These are phyloP conservation scores for Passiflora organensis DNA, from an alignment of 345 rosid genomes.

Conservation along the genomic window DNA sequence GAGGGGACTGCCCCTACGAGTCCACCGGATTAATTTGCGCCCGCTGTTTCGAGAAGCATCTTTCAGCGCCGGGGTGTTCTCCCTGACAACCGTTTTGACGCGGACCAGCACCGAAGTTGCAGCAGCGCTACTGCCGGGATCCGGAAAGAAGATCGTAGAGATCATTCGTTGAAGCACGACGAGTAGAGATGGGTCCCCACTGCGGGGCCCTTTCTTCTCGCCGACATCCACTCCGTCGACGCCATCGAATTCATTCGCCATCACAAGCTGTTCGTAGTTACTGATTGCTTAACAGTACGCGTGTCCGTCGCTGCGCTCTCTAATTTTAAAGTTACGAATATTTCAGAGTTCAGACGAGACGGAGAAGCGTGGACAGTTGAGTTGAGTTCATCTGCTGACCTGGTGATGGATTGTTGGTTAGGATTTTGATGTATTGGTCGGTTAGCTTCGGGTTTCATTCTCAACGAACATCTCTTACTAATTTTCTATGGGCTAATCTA, in stretches of 20 bases:
- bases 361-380: too few species aligned
- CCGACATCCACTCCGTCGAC: constrained; percentile 15
- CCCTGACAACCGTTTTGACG: constrained; percentile 36
- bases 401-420: too few species aligned
- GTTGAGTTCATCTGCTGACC: too few species aligned
- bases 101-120: constrained; percentile 49
- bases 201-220: background rate
- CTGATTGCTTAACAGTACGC: too few species aligned
- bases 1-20: constrained; percentile 69
- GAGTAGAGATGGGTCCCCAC: constrained; percentile 35
- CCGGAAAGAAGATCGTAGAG: constrained; percentile 46
- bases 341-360: too few species aligned
- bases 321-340: too few species aligned
- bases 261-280: too few species aligned
- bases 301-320: too few species aligned
- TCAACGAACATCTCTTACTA: too few species aligned
- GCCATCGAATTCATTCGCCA: constrained; percentile 13
- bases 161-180: constrained; percentile 43
- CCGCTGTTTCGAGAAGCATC: constrained; percentile 52
- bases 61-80: constrained; percentile 46
- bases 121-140: constrained; percentile 16
- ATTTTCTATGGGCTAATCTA: too few species aligned
- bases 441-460: too few species aligned
- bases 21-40: constrained; percentile 50
- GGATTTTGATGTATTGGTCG: too few species aligned